A percentile compares a stretch with the other conserved stretches of the same genome.
phyloP scores from a whole-genome alignment of 2,329 filamentous ascomycete species.

The Venturiaceae sp. region DNA sequence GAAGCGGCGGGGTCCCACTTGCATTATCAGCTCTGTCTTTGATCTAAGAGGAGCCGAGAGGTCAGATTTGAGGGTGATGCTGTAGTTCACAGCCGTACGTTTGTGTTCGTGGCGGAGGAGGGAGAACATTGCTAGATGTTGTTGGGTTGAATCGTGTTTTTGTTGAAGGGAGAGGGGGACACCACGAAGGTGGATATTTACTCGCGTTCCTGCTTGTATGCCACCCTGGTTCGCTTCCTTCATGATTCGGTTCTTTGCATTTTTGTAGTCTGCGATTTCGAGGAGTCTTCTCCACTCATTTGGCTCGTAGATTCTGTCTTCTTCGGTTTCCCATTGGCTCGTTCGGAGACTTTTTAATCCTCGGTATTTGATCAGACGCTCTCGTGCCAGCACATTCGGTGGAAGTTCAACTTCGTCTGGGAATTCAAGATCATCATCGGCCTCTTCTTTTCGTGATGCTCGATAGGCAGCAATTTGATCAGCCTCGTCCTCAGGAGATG shows the following conservation, averaged over 20 bases:
- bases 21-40: slow-evolving; percentile 85
- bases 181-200: slow-evolving; percentile 64
- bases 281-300: slow-evolving; percentile 82
- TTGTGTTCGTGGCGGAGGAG: slow-evolving; percentile 93
- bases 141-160: slow-evolving; percentile 44
- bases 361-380: slow-evolving; percentile 77
- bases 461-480: slow-evolving; percentile 76
- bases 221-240: slow-evolving; percentile 85
- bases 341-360: slow-evolving; percentile 86
- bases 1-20: slow-evolving; percentile 81
- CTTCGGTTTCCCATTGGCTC: slow-evolving; percentile 79
- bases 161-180: slow-evolving; percentile 45
- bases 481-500: slow-evolving; percentile 72
- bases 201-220: slow-evolving; percentile 71
- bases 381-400: slow-evolving; percentile 74
- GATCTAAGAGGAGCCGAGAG: slow-evolving; percentile 69
- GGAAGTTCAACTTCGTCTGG: slow-evolving; percentile 95
- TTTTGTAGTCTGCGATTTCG: slow-evolving; percentile 82
- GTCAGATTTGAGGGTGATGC: slow-evolving; percentile 75
- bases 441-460: slow-evolving; percentile 58
- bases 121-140: slow-evolving; percentile 65
- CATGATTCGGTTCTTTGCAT: slow-evolving; percentile 64
- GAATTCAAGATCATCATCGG: slow-evolving; percentile 86
- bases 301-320: slow-evolving; percentile 79
- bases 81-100: slow-evolving; percentile 79